Conservation (phyloP, 2,329 filamentous ascomycete genomes). For the Alternaria panax region DNA sequence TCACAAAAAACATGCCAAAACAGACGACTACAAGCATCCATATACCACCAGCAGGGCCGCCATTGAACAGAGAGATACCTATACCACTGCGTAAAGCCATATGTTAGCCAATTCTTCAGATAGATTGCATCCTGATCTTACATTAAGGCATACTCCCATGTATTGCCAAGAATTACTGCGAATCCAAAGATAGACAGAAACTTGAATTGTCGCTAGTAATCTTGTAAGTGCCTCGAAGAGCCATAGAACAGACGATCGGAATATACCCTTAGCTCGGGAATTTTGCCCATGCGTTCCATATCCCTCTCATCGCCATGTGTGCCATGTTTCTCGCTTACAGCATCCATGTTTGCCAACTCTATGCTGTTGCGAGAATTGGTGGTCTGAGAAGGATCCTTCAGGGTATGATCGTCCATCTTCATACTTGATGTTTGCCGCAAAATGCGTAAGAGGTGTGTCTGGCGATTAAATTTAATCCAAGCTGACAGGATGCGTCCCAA, state of each 20-base stretch:
- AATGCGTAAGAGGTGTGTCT: not conserved
- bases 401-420: not conserved
- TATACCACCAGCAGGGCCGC: conserved; percentile 25
- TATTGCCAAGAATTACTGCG: conserved; percentile 18
- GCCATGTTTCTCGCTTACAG: conserved; percentile 6
- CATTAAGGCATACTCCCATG: conserved; percentile 27
- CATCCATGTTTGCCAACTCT: not conserved
- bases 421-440: not conserved
- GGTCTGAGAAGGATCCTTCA: conserved; percentile 6
- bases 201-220: conserved; percentile 21
- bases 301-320: conserved; percentile 19
- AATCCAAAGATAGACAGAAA: conserved; percentile 23
- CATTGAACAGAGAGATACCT: conserved; percentile 13
- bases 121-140: not conserved
- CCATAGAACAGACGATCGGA: not conserved
- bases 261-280: conserved; percentile 21
- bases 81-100: not conserved
- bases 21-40: conserved; percentile 32
- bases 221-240: not conserved
- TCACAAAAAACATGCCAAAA: conserved; percentile 33
- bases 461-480: not conserved
- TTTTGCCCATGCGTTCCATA: conserved; percentile 32
- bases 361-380: conserved; percentile 1
- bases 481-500: not conserved
- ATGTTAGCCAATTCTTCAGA: not conserved